Conservation (phyloP, 148 eudicot genomes). For the Vaccinium macrocarpon region DNA sequence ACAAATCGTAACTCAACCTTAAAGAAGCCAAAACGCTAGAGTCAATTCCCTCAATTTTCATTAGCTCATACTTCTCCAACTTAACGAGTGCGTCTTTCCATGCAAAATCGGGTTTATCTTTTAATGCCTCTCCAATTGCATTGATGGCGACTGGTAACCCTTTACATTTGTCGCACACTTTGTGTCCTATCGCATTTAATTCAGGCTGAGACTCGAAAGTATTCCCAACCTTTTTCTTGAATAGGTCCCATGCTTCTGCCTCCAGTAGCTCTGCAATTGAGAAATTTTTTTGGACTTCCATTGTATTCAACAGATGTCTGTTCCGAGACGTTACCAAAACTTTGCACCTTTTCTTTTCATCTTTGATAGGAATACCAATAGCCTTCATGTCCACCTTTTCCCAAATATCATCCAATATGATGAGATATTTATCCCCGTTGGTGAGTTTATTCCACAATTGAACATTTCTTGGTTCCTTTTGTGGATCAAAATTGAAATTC, state of each 20-base stretch:
- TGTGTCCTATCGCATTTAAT: not conserved
- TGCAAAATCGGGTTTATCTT: not conserved
- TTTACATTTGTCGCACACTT: slow-evolving; percentile 12
- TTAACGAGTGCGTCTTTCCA: slow-evolving; percentile 6
- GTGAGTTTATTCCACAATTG: too few species aligned
- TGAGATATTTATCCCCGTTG: too few species aligned
- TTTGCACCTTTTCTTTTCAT: too few species aligned
- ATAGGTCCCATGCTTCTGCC: not conserved
- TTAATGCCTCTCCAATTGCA: slow-evolving; percentile 5
- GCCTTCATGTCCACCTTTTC: too few species aligned
- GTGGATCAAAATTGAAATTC: too few species aligned
- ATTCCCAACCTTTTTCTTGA: not conserved
- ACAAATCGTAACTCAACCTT: slow-evolving; percentile 3
- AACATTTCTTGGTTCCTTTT: too few species aligned
- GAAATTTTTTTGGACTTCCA: not conserved
- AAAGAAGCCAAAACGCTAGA: not conserved
- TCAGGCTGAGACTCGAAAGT: not conserved
- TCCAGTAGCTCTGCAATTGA: not conserved
- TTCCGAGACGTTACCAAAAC: too few species aligned
- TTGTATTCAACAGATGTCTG: too few species aligned
- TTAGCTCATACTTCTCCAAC: not conserved
- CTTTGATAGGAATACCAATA: too few species aligned
- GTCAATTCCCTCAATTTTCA: not conserved
- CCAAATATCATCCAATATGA: too few species aligned
- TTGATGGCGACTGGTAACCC: slow-evolving; percentile 15